Percentiles rank a stretch among this genome's conserved stretches.
These are phyloP conservation scores for Salix brachista DNA, from an alignment of 345 rosid species.

Conservation along the genomic window DNA sequence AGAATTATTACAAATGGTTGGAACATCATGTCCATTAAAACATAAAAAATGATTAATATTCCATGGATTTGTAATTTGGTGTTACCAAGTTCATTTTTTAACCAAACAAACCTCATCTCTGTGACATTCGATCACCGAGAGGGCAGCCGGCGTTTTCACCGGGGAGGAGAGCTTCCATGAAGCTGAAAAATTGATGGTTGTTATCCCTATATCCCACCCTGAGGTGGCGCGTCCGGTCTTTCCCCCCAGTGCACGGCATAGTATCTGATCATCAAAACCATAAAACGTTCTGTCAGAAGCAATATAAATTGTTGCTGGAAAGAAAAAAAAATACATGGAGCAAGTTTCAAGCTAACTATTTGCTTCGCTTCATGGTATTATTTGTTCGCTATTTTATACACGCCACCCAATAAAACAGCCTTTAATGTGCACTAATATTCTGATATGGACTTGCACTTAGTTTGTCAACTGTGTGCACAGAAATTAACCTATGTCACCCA, in stretches of 20 bases:
- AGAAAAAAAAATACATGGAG: no score
- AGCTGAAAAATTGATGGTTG: conserved; percentile 37
- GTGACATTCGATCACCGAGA: conserved; percentile 55
- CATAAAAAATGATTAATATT: not conserved
- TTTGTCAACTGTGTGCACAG: not conserved
- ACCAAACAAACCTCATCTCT: conserved; percentile 54
- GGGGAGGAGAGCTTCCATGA: conserved; percentile 37
- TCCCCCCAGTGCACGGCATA: conserved; percentile 62
- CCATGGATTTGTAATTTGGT: not conserved
- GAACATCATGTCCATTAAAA: not conserved
- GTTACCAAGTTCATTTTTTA: not conserved
- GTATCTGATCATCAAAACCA: conserved; percentile 33
- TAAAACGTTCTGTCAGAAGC: not conserved
- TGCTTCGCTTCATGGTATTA: not conserved
- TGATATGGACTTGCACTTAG: not conserved
- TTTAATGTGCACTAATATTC: no score
- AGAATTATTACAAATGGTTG: not conserved
- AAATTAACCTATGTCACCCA: not conserved
- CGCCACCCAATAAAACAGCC: no score
- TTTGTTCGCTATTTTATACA: no score
- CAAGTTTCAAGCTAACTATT: not conserved
- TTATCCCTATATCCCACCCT: conserved; percentile 71
- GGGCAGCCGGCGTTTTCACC: conserved; percentile 29
- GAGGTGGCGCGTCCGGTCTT: conserved; percentile 38
- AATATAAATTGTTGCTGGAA: not conserved